These are phyloP conservation scores for Penicillium concentricum DNA, from an alignment of 2,329 filamentous ascomycete species.

Conservation along the genomic window DNA sequence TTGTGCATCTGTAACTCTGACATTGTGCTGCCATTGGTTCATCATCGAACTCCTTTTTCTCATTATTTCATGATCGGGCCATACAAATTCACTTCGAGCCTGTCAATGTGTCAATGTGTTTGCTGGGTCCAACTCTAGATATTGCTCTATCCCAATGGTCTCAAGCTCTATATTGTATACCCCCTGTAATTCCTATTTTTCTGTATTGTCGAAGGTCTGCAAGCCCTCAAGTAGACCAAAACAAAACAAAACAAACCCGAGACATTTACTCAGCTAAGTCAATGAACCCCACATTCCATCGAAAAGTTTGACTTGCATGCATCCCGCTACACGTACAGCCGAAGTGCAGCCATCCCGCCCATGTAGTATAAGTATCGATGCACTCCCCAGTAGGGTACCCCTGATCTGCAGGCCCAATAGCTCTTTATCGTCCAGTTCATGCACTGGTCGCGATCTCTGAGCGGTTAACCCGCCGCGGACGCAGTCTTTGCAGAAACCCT, in stretches of 20 bases:
- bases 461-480: slow-evolving; percentile 1
- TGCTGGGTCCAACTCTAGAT: not conserved
- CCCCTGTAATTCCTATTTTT: no score
- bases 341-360: slow-evolving; percentile 6
- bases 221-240: not conserved
- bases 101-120: not conserved
- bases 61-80: not conserved
- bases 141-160: not conserved
- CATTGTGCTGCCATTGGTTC: slow-evolving; percentile 10
- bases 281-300: slow-evolving; percentile 26
- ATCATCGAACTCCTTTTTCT: not conserved
- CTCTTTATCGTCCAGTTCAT: slow-evolving; percentile 8
- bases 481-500: slow-evolving; percentile 15
- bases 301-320: slow-evolving; percentile 25
- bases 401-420: slow-evolving; percentile 18
- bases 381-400: slow-evolving; percentile 8
- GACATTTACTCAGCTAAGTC: slow-evolving; percentile 2
- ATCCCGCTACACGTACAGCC: slow-evolving; percentile 16
- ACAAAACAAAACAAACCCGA: not conserved
- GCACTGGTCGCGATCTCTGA: slow-evolving; percentile 1
- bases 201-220: no score
- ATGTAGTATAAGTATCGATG: slow-evolving; percentile 22
- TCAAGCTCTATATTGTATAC: not conserved
- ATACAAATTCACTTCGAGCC: slow-evolving; percentile 2
- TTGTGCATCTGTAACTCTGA: slow-evolving; percentile 1